Evolutionary conservation across 805 yeast genomes (phyloP).

Genomic region (Sugiyamaella mastotermitis): DNA sequence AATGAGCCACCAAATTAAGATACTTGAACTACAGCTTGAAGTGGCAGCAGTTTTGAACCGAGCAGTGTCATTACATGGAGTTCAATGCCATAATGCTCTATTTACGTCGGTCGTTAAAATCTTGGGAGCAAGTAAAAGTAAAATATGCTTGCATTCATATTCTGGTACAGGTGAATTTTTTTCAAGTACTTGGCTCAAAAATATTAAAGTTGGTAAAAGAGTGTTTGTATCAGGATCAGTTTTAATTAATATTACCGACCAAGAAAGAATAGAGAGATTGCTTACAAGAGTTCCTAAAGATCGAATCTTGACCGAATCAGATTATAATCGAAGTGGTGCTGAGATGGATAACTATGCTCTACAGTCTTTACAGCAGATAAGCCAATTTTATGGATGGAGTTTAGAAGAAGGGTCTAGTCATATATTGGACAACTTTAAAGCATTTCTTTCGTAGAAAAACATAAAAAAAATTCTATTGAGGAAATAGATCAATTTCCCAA

Average conservation of each 20-base stretch:
- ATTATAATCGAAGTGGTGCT: conserved; percentile 32
- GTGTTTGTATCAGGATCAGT: conserved; percentile 51
- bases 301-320: conserved; percentile 48
- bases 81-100: conserved; percentile 64
- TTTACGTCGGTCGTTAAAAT: conserved; percentile 20
- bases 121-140: conserved; percentile 11
- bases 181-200: conserved; percentile 20
- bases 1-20: conserved; percentile 56
- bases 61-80: conserved; percentile 78
- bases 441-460: conserved; percentile 6
- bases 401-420: conserved; percentile 7
- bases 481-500: background rate
- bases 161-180: conserved; percentile 70
- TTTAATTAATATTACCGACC: conserved; percentile 38
- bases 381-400: conserved; percentile 11
- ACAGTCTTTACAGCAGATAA: conserved; percentile 9
- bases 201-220: conserved; percentile 11
- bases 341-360: conserved; percentile 21
- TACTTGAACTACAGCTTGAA: conserved; percentile 46
- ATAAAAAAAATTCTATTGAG: background rate
- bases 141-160: conserved; percentile 72
- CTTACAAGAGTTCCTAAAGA: conserved; percentile 32
- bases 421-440: conserved; percentile 12
- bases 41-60: conserved; percentile 45
- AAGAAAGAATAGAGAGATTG: conserved; percentile 28